These are phyloP conservation scores for Taiozyma sp. DNA, from an alignment of 1,139 yeast genomes.

Conservation along the genomic window DNA sequence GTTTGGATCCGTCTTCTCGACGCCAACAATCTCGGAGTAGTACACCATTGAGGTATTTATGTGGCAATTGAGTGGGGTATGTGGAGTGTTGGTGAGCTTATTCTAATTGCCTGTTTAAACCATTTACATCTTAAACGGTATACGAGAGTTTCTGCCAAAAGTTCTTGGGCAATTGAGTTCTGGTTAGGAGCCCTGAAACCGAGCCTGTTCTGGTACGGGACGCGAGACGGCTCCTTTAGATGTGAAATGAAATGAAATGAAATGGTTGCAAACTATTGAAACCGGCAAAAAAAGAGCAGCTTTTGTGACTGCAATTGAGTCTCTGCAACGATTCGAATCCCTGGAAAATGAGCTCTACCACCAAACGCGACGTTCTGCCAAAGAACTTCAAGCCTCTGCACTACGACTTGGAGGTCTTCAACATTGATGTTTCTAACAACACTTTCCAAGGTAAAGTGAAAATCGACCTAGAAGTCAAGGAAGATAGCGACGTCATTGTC, in stretches of 20 bases:
- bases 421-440: conserved; percentile 20
- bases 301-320: not conserved
- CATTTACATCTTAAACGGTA: not conserved
- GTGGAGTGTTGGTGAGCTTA: not conserved
- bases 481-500: conserved; percentile 60
- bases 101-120: not conserved
- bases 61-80: not conserved
- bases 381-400: conserved; percentile 65
- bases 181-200: not conserved
- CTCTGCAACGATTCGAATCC: not conserved
- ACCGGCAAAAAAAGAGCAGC: not conserved
- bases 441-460: conserved; percentile 61
- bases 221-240: not conserved
- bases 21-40: conserved; percentile 62
- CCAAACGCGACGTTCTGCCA: conserved; percentile 60
- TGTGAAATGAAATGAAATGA: not conserved
- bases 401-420: conserved; percentile 43
- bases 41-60: conserved; percentile 1
- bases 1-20: conserved; percentile 62
- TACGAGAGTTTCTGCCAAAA: not conserved
- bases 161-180: too few species aligned
- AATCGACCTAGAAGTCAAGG: conserved; percentile 59
- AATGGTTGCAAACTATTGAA: not conserved
- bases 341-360: conserved; percentile 3
- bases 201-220: not conserved